Evolutionary conservation across 768 basidiomycete genomes (phyloP), one percentile per base, ranked within the genome.

Genomic region (Pisolithus marmoratus): DNA sequence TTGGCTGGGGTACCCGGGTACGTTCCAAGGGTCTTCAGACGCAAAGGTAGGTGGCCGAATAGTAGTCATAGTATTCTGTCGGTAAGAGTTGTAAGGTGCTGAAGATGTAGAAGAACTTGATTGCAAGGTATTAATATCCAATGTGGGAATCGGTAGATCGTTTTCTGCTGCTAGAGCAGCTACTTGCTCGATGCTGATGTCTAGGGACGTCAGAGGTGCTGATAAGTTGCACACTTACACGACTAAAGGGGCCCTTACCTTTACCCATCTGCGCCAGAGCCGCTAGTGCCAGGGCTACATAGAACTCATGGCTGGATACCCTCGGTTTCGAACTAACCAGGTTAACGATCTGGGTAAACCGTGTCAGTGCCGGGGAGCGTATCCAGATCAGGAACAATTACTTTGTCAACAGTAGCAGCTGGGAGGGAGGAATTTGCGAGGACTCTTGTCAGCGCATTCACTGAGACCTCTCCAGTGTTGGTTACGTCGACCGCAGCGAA

Each of bases 271-370:
- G 94, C 5, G 90, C 90, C 4, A 95, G 73, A 2, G 90, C 90
- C 42, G 90, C 90, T 14, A 97, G 75, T 11, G 90, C 91, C 23
- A 97, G 70, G 9, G 92, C 90, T 11, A 94, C 89, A 65, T 89
- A 94, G 73, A 95, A 94, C 63, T 97, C 94, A 51, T 86, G 81
- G 58, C 83, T 90, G 8, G 90, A 90, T 36, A 97, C 87, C 47
- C 85, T 78, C 41, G 88, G 78, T 53, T 79, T 79, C 31, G 85
- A 84, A 68, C 88, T 90, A 48, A 93, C 91, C 20, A 94, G 75
- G 67, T 88, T 92, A 51, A 96, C 87, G 60, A 97, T 94, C 92
- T 94, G 57, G 1, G 37, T 23, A 29, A 24, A 23, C 8, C 20
- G n/a, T 23, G 50, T 36, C 46, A 53, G 15, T 12, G 48, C 45